Evolutionary conservation across 768 basidiomycete genomes (phyloP).

Genomic region (Lactarius deliciosus): DNA sequence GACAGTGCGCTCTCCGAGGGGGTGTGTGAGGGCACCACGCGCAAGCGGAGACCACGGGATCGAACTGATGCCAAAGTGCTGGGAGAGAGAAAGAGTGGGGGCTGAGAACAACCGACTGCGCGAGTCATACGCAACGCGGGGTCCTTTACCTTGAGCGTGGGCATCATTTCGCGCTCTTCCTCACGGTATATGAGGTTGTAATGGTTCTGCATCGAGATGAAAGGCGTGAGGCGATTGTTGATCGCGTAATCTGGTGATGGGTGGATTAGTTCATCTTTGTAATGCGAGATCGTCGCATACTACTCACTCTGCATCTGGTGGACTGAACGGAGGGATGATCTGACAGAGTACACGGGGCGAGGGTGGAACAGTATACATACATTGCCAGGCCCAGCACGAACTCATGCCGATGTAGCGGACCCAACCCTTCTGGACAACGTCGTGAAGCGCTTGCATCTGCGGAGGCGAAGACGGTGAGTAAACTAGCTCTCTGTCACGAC

Average conservation of each 20-base stretch:
- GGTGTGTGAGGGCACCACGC: slow-evolving; percentile 33
- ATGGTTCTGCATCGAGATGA: slow-evolving; percentile 50
- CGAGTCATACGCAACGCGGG: neutral
- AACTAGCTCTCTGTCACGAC: neutral
- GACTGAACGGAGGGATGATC: slow-evolving; percentile 23
- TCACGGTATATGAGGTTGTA: slow-evolving; percentile 46
- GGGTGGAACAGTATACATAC: slow-evolving; percentile 28
- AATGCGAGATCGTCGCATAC: neutral
- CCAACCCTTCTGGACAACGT: slow-evolving; percentile 43
- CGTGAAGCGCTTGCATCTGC: slow-evolving; percentile 45
- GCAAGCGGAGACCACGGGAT: slow-evolving; percentile 45
- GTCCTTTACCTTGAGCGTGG: slow-evolving; percentile 33
- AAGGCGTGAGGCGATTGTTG: slow-evolving; percentile 39
- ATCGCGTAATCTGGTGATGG: slow-evolving; percentile 34
- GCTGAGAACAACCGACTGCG: neutral
- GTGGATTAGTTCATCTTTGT: slow-evolving; percentile 1
- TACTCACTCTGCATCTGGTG: slow-evolving; percentile 34
- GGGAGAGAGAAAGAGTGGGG: neutral
- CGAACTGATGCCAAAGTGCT: slow-evolving; percentile 39
- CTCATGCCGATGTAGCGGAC: slow-evolving; percentile 42
- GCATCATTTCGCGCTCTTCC: slow-evolving; percentile 43
- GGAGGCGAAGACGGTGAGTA: neutral
- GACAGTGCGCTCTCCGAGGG: slow-evolving; percentile 29
- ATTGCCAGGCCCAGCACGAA: slow-evolving; percentile 37
- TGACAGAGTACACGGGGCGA: neutral